These are phyloP conservation scores for Yamagishiella unicocca DNA, from an alignment of 139 green algal species.

Conservation along the genomic window DNA sequence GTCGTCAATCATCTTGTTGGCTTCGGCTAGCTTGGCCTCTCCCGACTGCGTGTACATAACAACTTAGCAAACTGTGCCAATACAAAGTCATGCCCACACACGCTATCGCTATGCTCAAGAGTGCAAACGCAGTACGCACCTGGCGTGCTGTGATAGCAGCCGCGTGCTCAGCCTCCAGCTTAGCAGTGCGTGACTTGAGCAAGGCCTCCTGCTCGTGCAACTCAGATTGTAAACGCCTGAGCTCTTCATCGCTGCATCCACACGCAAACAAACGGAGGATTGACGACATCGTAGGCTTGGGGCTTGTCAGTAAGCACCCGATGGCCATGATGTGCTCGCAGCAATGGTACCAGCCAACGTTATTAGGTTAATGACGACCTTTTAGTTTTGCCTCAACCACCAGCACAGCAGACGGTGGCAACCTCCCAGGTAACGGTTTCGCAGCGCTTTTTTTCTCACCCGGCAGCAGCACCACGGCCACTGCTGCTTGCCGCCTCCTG, in stretches of 20 bases:
- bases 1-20: constrained; percentile 53
- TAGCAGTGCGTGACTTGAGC: neutral
- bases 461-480: neutral
- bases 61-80: neutral
- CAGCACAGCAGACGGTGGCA: too few relatives aligned
- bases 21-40: constrained; percentile 46
- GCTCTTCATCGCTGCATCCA: constrained; percentile 14
- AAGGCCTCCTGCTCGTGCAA: constrained; percentile 34
- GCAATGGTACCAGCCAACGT: too few relatives aligned
- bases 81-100: too few relatives aligned
- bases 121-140: neutral
- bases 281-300: too few relatives aligned
- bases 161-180: constrained; percentile 28
- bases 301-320: too few relatives aligned
- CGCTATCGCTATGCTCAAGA: too few relatives aligned
- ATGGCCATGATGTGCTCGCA: too few relatives aligned
- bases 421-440: too few relatives aligned
- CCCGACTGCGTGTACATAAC: neutral
- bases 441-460: neutral
- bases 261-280: too few relatives aligned
- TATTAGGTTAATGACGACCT: too few relatives aligned
- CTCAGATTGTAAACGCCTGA: neutral
- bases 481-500: neutral
- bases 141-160: constrained; percentile 5
- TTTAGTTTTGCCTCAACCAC: too few relatives aligned